Evolutionary conservation across 202 grass and related monocot species (phyloP), one percentile per base, ranked within the genome.

Genomic region (Zoysia matrella): DNA sequence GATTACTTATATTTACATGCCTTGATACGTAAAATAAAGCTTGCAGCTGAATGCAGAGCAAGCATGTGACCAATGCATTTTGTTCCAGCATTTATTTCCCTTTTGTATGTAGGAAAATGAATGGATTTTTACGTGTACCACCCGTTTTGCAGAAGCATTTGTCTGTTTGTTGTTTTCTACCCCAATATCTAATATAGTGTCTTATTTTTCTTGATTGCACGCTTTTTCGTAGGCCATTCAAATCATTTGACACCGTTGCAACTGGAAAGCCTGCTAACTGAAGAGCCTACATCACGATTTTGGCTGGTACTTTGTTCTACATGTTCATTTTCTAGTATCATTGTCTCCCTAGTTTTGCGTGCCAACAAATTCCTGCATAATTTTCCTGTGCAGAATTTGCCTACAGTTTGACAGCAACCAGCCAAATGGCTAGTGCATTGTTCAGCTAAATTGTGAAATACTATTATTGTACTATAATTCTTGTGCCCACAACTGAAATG

Each of bases 231-330:
- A 98, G 92, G 90, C 52, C 77, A 89, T 72, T 92, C 87, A 69
- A 91, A 75, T 79, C 89, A 93, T 75, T 88, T 98, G 80, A 98
- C 96, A 61, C 96, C 91, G 6, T 90, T 98, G 83, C 92, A 98
- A 88, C 77, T 98, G 58, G 92, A 95, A 86, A 88, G 87, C 86
- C 63, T 95, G 53, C 72, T 98, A 83, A 88, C 89, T 60, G 96
- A 98, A 92, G 92, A 90, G 52, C 90, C 83, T 53, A 92, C 84
- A 54, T 78, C 87, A 65, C 82, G 80, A 82, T 93, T 95, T 92
- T 98, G 91, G 89, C 93, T 98, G 96, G 96, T 98, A 80, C 80
- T 81, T 88, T 83, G 12, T 72, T 87, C 56, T 81, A 47, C 41
- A 72, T 69, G 42, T 74, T 52, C 30, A 3, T 79, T 42, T 52